phyloP scores from a whole-genome alignment of 140 eudicot species.

The Eryngium alpinum region DNA sequence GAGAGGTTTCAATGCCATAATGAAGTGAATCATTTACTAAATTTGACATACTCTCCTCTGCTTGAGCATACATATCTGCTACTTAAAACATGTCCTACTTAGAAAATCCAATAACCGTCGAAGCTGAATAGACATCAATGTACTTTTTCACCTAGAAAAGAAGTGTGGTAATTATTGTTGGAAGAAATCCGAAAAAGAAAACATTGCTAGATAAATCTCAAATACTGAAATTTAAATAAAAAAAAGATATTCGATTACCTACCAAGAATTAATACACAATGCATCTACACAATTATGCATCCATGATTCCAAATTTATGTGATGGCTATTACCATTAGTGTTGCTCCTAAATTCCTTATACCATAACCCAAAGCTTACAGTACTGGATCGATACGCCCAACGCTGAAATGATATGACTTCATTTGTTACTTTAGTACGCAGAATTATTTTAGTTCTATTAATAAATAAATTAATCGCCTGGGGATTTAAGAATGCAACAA shows the following conservation, averaged over 20 bases:
- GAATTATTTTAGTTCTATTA: neutral
- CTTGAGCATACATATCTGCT: slow-evolving; percentile 48
- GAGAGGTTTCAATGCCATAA: slow-evolving; percentile 22
- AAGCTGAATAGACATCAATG: slow-evolving; percentile 85
- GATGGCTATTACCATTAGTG: slow-evolving; percentile 25
- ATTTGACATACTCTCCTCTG: slow-evolving; percentile 50
- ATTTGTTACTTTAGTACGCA: slow-evolving; percentile 6
- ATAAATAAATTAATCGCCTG: neutral
- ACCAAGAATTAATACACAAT: slow-evolving; percentile 92
- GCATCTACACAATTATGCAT: slow-evolving; percentile 65
- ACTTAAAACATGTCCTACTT: slow-evolving; percentile 72
- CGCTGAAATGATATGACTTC: slow-evolving; percentile 42
- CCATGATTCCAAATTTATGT: slow-evolving; percentile 43
- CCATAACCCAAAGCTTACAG: slow-evolving; percentile 71
- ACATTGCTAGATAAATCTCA: neutral
- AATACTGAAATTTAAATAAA: neutral
- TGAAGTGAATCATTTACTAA: slow-evolving; percentile 22
- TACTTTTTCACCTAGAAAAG: slow-evolving; percentile 82
- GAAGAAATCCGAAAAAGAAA: neutral
- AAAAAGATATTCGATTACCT: slow-evolving; percentile 37
- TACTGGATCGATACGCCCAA: slow-evolving; percentile 79
- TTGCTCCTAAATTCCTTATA: slow-evolving; percentile 42
- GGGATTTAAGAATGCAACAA: neutral
- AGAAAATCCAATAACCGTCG: slow-evolving; percentile 87
- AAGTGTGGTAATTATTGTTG: slow-evolving; percentile 8